Evolutionary conservation across 768 basidiomycete species (phyloP).

Genomic region (Suillus ampliporus): DNA sequence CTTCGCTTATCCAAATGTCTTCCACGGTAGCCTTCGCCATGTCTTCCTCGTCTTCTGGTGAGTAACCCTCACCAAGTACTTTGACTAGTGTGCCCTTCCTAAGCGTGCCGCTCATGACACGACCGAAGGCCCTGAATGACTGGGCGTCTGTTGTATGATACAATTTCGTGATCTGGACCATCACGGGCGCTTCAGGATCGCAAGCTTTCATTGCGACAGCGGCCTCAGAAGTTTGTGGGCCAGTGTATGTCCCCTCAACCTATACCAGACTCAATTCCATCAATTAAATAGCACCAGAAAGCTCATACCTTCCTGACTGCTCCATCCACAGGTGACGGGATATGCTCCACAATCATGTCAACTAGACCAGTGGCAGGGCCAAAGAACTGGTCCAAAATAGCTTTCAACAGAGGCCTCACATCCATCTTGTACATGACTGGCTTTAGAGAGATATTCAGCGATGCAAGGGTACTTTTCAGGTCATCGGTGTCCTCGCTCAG

Average conservation of each 20-base stretch:
- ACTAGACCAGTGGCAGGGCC: conserved; percentile 88
- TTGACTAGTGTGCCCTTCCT: conserved; percentile 85
- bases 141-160: conserved; percentile 97
- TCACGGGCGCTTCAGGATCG: conserved; percentile 83
- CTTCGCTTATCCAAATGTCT: conserved; percentile 89
- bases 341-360: conserved; percentile 89
- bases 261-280: conserved; percentile 31
- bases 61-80: conserved; percentile 98
- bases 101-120: conserved; percentile 91
- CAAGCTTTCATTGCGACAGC: conserved; percentile 83
- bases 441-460: conserved; percentile 85
- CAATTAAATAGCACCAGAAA: conserved; percentile 7
- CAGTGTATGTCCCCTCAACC: conserved; percentile 87
- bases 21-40: conserved; percentile 88
- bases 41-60: conserved; percentile 99
- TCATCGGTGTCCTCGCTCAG: conserved; percentile 93
- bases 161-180: conserved; percentile 92
- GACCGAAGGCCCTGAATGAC: conserved; percentile 94
- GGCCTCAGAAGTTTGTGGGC: conserved; percentile 82
- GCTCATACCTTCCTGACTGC: conserved; percentile 61
- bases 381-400: conserved; percentile 95
- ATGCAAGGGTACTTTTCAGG: conserved; percentile 77
- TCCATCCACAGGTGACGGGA: conserved; percentile 78
- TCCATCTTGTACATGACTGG: conserved; percentile 99
- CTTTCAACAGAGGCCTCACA: conserved; percentile 91